Evolutionary conservation across 208 protist genomes (phyloP).

Genomic region (Dictyostelium gargantuum): DNA sequence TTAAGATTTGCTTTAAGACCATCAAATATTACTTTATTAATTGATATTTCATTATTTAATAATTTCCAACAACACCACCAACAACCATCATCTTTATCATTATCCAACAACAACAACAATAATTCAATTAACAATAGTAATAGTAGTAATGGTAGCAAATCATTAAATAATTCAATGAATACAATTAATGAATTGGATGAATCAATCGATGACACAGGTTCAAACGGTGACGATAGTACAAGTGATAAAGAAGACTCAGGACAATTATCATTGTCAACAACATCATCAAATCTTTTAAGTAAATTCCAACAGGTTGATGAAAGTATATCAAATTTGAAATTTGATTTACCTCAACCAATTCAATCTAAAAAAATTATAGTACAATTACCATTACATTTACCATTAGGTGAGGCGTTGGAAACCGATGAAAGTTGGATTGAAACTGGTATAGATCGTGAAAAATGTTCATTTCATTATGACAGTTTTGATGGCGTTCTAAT

Average conservation of each 20-base stretch:
- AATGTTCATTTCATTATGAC: constrained; percentile 53
- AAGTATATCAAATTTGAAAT: background rate
- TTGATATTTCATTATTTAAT: constrained; percentile 18
- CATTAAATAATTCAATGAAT: background rate
- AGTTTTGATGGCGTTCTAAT: constrained; percentile 22
- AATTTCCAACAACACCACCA: background rate
- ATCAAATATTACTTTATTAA: background rate
- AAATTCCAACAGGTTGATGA: background rate
- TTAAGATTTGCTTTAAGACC: constrained; percentile 43
- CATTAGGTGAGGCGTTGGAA: constrained; percentile 30
- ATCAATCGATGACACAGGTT: background rate
- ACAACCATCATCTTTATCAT: background rate
- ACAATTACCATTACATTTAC: constrained; percentile 49
- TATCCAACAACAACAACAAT: background rate
- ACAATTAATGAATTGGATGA: background rate
- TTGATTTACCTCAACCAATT: constrained; percentile 14
- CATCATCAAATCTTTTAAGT: background rate
- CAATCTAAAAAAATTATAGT: background rate
- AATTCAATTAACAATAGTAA: background rate
- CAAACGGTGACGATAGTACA: background rate
- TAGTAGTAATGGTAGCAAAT: background rate
- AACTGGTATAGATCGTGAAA: constrained; percentile 1
- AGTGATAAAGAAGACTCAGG: background rate
- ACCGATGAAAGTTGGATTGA: constrained; percentile 47
- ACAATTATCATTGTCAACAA: background rate